phyloP scores from a whole-genome alignment of 805 yeast species.

The Metschnikowia cerradonensis region DNA sequence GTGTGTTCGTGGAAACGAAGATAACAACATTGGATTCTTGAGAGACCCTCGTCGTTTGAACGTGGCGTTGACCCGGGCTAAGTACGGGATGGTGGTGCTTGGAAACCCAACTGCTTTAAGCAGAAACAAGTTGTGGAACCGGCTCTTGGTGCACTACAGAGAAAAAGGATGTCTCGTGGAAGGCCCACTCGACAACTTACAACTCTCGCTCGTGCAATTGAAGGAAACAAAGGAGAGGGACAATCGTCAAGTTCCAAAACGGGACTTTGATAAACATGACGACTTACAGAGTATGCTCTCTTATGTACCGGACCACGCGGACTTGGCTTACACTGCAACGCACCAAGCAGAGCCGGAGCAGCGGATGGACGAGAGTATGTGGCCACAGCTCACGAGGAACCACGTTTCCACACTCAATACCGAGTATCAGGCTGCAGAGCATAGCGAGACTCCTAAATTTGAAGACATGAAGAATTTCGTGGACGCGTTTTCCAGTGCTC shows the following conservation, averaged over 20 bases:
- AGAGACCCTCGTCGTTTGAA: conserved; percentile 42
- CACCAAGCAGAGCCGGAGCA: not conserved
- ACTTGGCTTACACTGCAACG: not conserved
- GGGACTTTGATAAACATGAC: conserved; percentile 3
- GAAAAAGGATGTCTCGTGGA: conserved; percentile 86
- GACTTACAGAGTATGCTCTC: conserved; percentile 18
- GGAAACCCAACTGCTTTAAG: conserved; percentile 83
- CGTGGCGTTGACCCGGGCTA: conserved; percentile 43
- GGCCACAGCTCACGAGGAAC: conserved; percentile 17
- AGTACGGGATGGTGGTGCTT: conserved; percentile 46
- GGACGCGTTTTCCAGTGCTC: conserved; percentile 17
- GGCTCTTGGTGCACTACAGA: conserved; percentile 69
- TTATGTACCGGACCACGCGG: conserved; percentile 11
- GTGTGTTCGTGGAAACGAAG: conserved; percentile 43
- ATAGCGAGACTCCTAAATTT: not conserved
- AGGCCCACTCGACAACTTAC: conserved; percentile 79
- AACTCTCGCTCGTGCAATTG: conserved; percentile 60
- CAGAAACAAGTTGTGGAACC: conserved; percentile 72
- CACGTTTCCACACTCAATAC: conserved; percentile 13
- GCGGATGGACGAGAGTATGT: conserved; percentile 11
- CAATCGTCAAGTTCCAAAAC: not conserved
- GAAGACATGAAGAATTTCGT: conserved; percentile 13
- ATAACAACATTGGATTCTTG: conserved; percentile 39
- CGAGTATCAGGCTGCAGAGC: not conserved
- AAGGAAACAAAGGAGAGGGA: conserved; percentile 9